phyloP scores from a whole-genome alignment of 768 basidiomycete species.

The Hygrophoropsis aurantiaca region DNA sequence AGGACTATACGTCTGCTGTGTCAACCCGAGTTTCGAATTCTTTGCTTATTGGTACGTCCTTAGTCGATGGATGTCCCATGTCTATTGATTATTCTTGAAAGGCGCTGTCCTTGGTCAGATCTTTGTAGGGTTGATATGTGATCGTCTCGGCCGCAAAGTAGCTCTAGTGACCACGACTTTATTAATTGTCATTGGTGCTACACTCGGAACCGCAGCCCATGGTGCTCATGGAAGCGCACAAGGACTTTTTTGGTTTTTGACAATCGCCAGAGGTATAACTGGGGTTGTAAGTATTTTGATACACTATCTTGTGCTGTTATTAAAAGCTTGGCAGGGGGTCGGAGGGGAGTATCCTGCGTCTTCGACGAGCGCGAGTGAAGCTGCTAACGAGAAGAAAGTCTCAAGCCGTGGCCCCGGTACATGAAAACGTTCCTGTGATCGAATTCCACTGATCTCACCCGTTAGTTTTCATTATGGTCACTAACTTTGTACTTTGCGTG shows the following conservation, averaged over 20 bases:
- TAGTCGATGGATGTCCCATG: no score
- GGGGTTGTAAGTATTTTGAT: constrained; percentile 47
- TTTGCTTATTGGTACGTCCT: constrained; percentile 58
- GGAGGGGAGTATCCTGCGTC: constrained; percentile 80
- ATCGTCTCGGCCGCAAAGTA: constrained; percentile 73
- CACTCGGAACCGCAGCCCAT: constrained; percentile 65
- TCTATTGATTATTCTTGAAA: constrained; percentile 18
- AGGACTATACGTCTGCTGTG: constrained; percentile 55
- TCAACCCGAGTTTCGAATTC: constrained; percentile 73
- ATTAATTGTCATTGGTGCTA: constrained; percentile 69
- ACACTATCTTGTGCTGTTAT: background rate
- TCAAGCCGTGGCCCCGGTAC: constrained; percentile 59
- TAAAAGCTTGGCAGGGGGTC: constrained; percentile 48
- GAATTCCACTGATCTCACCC: constrained; percentile 1
- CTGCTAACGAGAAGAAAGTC: constrained; percentile 68
- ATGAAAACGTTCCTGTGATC: constrained; percentile 5
- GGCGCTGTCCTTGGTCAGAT: constrained; percentile 65
- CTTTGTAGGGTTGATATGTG: constrained; percentile 67
- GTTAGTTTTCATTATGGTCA: constrained; percentile 72
- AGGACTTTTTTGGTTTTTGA: constrained; percentile 76
- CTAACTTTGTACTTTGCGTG: constrained; percentile 68
- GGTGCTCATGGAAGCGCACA: constrained; percentile 52
- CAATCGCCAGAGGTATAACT: constrained; percentile 68
- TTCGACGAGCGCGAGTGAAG: constrained; percentile 66
- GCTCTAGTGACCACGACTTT: constrained; percentile 69